Evolutionary conservation across 768 basidiomycete genomes (phyloP).

Genomic region (Pleurotus citrinopileatus): DNA sequence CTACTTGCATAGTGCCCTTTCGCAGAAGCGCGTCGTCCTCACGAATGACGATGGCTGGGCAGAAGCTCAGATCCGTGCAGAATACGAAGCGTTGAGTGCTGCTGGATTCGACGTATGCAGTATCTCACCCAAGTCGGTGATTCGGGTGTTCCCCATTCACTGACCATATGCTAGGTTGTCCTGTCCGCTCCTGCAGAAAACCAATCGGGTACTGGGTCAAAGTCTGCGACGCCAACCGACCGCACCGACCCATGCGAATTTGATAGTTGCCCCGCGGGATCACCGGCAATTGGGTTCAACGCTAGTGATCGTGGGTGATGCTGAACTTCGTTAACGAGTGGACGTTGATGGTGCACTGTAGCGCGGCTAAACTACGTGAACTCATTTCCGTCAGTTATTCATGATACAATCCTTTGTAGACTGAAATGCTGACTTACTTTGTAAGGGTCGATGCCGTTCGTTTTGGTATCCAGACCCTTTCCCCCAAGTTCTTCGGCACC

Average conservation of each 20-base stretch:
- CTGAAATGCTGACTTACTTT: not conserved
- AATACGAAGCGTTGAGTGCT: conserved; percentile 32
- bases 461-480: conserved; percentile 35
- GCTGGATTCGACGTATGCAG: conserved; percentile 36
- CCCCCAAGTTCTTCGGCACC: conserved; percentile 29
- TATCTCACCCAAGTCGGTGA: not conserved
- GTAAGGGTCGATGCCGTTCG: conserved; percentile 36
- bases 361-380: conserved; percentile 42
- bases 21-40: conserved; percentile 1
- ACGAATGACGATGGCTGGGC: conserved; percentile 32
- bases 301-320: conserved; percentile 30
- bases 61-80: conserved; percentile 40
- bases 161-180: conserved; percentile 28
- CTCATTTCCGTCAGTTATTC: conserved; percentile 31
- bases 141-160: not conserved
- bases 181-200: conserved; percentile 41
- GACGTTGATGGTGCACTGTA: conserved; percentile 9
- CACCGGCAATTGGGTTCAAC: conserved; percentile 38
- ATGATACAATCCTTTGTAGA: not conserved
- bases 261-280: conserved; percentile 36
- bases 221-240: conserved; percentile 25
- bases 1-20: not conserved
- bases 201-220: conserved; percentile 39
- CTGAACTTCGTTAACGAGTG: not conserved
- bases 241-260: conserved; percentile 37